A percentile compares a stretch with the other conserved stretches of the same genome.
phyloP scores from a whole-genome alignment of 2,329 filamentous ascomycete species.

The Penicillium nordicum region DNA sequence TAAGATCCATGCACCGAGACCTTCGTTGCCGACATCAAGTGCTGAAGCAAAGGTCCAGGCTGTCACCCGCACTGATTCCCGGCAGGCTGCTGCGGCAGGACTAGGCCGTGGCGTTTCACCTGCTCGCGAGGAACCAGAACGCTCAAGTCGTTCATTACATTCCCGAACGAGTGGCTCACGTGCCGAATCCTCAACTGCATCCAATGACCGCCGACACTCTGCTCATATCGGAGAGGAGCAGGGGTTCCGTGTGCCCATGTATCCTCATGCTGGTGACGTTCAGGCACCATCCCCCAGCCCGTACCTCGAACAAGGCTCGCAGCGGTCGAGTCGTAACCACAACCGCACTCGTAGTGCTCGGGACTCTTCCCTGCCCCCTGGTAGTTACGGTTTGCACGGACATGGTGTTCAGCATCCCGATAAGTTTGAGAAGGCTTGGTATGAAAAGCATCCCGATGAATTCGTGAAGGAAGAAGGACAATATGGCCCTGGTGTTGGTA shows the following conservation, averaged over 20 bases:
- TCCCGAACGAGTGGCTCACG: constrained; percentile 60
- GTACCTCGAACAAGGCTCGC: constrained; percentile 44
- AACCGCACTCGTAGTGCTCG: constrained; percentile 69
- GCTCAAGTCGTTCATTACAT: constrained; percentile 54
- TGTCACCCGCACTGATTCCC: constrained; percentile 90
- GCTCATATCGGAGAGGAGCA: constrained; percentile 68
- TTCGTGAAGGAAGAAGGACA: constrained; percentile 69
- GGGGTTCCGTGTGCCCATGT: constrained; percentile 94
- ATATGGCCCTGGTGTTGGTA: constrained; percentile 58
- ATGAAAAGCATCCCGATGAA: constrained; percentile 83
- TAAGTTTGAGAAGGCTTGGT: constrained; percentile 87
- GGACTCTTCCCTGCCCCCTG: constrained; percentile 70
- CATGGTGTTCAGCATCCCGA: constrained; percentile 74
- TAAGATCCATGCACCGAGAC: constrained; percentile 83
- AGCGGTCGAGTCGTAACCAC: constrained; percentile 56
- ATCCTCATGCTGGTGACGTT: constrained; percentile 86
- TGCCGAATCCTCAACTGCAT: constrained; percentile 46
- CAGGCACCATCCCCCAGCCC: constrained; percentile 86
- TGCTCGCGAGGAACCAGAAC: constrained; percentile 51
- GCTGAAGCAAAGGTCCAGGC: constrained; percentile 78
- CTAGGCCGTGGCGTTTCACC: constrained; percentile 62
- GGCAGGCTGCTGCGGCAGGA: constrained; percentile 77
- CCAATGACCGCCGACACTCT: constrained; percentile 54
- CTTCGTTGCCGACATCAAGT: constrained; percentile 74
- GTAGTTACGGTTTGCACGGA: constrained; percentile 89